A percentile compares a stretch with the other conserved stretches of the same genome.
phyloP scores from a whole-genome alignment of 2,329 filamentous ascomycete species.

The Colletotrichum sp. region DNA sequence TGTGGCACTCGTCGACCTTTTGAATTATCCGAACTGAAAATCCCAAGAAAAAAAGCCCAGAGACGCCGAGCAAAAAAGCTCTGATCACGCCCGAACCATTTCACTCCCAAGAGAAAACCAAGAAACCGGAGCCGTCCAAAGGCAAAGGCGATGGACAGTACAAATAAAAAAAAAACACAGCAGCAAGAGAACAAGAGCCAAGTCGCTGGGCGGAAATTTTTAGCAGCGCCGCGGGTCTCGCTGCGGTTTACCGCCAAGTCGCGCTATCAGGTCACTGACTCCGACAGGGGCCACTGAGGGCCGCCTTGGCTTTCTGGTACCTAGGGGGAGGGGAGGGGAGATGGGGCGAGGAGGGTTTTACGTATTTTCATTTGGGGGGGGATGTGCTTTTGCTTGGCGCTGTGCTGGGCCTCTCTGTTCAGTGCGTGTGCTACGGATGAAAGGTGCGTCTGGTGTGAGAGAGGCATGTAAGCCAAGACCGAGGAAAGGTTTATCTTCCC shows the following conservation, averaged over 20 bases:
- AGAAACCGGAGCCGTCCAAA: background rate
- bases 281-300: conserved; percentile 4
- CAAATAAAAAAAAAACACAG: background rate
- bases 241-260: conserved; percentile 8
- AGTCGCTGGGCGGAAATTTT: background rate
- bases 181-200: background rate
- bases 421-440: background rate
- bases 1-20: background rate
- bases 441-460: background rate
- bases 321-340: background rate
- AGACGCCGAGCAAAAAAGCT: conserved; percentile 5
- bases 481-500: background rate
- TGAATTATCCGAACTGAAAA: background rate
- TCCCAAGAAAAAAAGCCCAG: conserved; percentile 4
- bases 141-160: background rate
- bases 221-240: background rate
- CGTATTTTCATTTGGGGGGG: background rate
- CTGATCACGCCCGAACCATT: conserved; percentile 5
- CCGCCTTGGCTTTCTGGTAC: conserved; percentile 8
- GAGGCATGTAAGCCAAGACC: background rate
- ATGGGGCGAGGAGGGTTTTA: background rate
- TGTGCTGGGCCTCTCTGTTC: background rate
- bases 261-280: conserved; percentile 19
- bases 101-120: conserved; percentile 5
- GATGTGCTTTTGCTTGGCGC: background rate